Conservation (phyloP, 352 stramenopile species). For the Phytopythium kandeliae region DNA sequence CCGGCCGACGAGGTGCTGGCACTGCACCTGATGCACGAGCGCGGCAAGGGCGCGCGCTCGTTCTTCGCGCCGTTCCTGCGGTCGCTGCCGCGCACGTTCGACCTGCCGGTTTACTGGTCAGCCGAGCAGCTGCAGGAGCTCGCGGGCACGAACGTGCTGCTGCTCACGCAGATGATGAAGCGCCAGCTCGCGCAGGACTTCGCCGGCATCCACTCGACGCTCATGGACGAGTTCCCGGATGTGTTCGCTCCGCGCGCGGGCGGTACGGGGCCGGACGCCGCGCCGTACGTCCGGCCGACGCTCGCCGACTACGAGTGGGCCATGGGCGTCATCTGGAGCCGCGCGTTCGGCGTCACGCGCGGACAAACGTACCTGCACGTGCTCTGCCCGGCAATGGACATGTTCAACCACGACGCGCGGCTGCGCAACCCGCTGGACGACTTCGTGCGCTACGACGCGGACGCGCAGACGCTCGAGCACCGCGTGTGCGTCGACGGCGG, state of each 20-base stretch:
- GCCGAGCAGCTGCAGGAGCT: slow-evolving; percentile 39
- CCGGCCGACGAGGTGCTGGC: slow-evolving; percentile 47
- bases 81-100: slow-evolving; percentile 42
- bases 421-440: slow-evolving; percentile 40
- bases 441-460: slow-evolving; percentile 41
- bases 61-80: slow-evolving; percentile 57
- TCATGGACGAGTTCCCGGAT: slow-evolving; percentile 36
- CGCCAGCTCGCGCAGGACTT: slow-evolving; percentile 53
- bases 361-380: slow-evolving; percentile 36
- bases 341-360: slow-evolving; percentile 52
- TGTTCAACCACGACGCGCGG: slow-evolving; percentile 68
- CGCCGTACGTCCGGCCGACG: slow-evolving; percentile 19
- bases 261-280: too few relatives aligned
- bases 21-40: slow-evolving; percentile 55
- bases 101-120: slow-evolving; percentile 54
- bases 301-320: slow-evolving; percentile 64
- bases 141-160: slow-evolving; percentile 43
- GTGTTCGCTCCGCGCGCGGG: slow-evolving; percentile 11
- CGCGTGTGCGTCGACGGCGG: slow-evolving; percentile 23
- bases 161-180: slow-evolving; percentile 65
- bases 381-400: slow-evolving; percentile 66
- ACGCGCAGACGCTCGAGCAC: slow-evolving; percentile 39
- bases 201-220: slow-evolving; percentile 39
- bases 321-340: slow-evolving; percentile 72
- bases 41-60: slow-evolving; percentile 29